Evolutionary conservation across 2,329 filamentous ascomycete genomes (phyloP).

Genomic region (Epichloe typhina): DNA sequence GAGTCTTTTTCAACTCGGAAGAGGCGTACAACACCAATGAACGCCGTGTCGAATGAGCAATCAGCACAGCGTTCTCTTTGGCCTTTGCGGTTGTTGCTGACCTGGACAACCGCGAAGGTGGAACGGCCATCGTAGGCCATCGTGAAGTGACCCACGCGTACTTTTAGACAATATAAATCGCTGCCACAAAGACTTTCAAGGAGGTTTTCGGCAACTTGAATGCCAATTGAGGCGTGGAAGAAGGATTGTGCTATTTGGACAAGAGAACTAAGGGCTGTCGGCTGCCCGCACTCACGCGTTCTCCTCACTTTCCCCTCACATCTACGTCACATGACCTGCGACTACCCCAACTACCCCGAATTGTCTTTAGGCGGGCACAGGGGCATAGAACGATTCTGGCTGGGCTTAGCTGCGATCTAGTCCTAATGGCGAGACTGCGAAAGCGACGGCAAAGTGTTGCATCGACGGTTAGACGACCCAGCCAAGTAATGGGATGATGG

Average conservation of each 20-base stretch:
- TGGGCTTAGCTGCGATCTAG: neutral
- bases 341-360: conserved; percentile 12
- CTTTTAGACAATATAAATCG: neutral
- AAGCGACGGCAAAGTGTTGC: neutral
- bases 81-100: neutral
- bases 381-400: neutral
- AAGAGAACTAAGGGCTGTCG: neutral
- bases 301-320: conserved; percentile 18
- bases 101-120: neutral
- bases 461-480: neutral
- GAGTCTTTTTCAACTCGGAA: no score
- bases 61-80: neutral
- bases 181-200: neutral
- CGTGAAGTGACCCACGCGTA: neutral
- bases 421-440: neutral
- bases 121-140: neutral
- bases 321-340: conserved; percentile 18
- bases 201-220: neutral
- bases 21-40: neutral
- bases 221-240: neutral
- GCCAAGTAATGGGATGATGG: neutral
- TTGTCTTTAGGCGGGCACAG: neutral
- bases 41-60: no score
- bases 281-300: neutral
- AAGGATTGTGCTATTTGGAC: neutral